These are phyloP conservation scores for Immersiella caudata DNA, from an alignment of 495 filamentous ascomycete species.

Conservation along the genomic window DNA sequence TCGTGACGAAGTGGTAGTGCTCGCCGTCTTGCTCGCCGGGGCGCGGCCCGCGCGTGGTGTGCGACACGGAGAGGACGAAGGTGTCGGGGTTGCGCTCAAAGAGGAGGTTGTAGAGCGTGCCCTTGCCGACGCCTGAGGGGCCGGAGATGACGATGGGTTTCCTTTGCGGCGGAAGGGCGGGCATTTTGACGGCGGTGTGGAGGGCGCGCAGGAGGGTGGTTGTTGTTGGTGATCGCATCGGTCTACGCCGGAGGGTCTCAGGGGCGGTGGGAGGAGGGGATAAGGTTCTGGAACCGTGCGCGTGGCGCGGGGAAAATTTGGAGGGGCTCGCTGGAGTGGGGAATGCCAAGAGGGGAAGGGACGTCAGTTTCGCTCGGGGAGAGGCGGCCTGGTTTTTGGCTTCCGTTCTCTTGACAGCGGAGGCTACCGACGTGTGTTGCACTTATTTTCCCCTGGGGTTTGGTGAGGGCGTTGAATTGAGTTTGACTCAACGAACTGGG, in stretches of 20 bases:
- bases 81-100: slow-evolving; percentile 63
- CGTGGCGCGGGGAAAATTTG: not conserved
- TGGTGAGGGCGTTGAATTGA: not conserved
- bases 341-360: not conserved
- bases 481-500: not conserved
- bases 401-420: not conserved
- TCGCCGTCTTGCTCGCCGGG: slow-evolving; percentile 72
- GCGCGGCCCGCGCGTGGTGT: slow-evolving; percentile 82
- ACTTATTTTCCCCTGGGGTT: not conserved
- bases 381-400: not conserved
- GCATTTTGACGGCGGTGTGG: slow-evolving; percentile 26
- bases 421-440: not conserved
- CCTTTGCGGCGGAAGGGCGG: slow-evolving; percentile 40
- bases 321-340: not conserved
- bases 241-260: not conserved
- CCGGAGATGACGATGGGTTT: slow-evolving; percentile 85
- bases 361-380: not conserved
- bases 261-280: not conserved
- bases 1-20: slow-evolving; percentile 80
- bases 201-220: slow-evolving; percentile 10
- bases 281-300: not conserved
- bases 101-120: slow-evolving; percentile 78
- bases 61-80: slow-evolving; percentile 82
- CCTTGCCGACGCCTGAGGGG: slow-evolving; percentile 85
- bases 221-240: slow-evolving; percentile 4